phyloP scores from a whole-genome alignment of 1,139 yeast species.

The Scheffersomyces segobiensis region DNA sequence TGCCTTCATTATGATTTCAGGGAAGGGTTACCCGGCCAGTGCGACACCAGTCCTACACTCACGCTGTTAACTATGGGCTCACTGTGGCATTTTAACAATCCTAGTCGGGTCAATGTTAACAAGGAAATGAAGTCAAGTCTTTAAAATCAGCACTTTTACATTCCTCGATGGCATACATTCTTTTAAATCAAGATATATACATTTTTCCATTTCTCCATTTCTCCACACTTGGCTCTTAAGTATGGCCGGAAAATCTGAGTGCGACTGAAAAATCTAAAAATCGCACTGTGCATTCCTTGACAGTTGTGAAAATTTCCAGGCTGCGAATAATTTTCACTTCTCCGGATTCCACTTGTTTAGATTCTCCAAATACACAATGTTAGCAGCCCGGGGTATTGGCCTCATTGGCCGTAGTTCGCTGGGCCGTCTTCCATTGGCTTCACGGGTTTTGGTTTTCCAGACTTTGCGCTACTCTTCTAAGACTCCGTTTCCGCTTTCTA shows the following conservation, averaged over 20 bases:
- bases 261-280: not conserved
- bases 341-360: not conserved
- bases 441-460: not conserved
- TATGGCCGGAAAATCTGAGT: not conserved
- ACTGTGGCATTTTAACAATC: too few relatives aligned
- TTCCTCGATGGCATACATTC: too few relatives aligned
- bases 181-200: too few relatives aligned
- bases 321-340: not conserved
- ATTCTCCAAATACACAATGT: not conserved
- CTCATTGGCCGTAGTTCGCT: not conserved
- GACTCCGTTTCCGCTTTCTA: constrained; percentile 35
- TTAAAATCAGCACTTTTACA: too few relatives aligned
- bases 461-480: constrained; percentile 13
- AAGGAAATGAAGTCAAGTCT: too few relatives aligned
- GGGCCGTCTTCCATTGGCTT: not conserved
- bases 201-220: constrained; percentile 1
- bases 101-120: too few relatives aligned
- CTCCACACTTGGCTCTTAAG: not conserved
- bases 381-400: not conserved
- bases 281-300: not conserved
- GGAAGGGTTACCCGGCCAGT: constrained; percentile 1
- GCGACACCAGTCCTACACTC: not conserved
- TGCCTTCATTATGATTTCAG: constrained; percentile 3
- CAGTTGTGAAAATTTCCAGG: not conserved
- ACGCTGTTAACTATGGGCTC: not conserved